Base-by-base conservation (phyloP, 768 basidiomycete species). In the Agrocybe chaxingu region DNA sequence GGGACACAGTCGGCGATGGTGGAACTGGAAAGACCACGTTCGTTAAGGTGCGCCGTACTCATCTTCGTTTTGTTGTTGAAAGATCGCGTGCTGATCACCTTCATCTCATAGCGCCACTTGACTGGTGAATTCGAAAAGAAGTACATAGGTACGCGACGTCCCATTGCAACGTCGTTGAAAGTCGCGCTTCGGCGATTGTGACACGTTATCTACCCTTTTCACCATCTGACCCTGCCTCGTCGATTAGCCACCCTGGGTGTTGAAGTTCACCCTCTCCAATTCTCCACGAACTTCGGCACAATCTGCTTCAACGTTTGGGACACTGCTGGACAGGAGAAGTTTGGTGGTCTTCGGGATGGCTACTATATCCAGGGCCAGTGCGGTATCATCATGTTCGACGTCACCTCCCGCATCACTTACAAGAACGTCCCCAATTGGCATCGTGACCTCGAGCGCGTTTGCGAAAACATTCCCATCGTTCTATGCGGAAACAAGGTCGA, bases 341-440 rank as follows among this genome's bases (percentile, higher is more conserved):
- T 99, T 60, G 97, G 96, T 76, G 95, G 94, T 66, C 89, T 98
- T 55, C 90, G 94, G 57, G 94, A 97, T 72, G 94, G 95, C 41
- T 94, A 92, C 72, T 92, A 92, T 73, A 92, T 93, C 68, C 92
- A 95, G 73, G 94, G 94, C 62, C 97, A 99, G 72, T 98, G 94
- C 66, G 97, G 97, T 62, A 98, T 99, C 79, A 98, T 99, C 84
- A 98, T 99, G 97, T 98, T 98, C 77, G 97, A 93, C 64, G 96
- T 98, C 57, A 98, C 97, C 52, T 97, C 97, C 48, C 87, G 97
- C 65, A 99, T 98, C 83, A 99, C 97, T 50, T 99, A 99, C 80
- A 98, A 98, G 81, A 98, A 98, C 70, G 97, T 99, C 32, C 97
- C 97, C 60, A 99, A 98, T 81, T 99, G 97, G 97, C 96, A 98